Base-by-base conservation (phyloP, 2,329 filamentous ascomycete genomes). In the Periconia sp. region DNA sequence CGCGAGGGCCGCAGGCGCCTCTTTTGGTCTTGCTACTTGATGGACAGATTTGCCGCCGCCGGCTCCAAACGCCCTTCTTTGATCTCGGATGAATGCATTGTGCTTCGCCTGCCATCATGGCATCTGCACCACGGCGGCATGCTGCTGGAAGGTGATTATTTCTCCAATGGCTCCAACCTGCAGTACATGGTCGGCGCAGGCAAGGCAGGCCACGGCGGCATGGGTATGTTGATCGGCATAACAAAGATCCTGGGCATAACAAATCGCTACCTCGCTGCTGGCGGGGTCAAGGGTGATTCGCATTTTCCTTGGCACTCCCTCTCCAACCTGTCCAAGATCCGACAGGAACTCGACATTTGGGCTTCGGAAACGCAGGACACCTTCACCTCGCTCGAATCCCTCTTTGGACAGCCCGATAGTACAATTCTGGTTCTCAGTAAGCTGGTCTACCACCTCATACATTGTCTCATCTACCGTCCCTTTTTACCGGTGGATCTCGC, bases 291-390 rank as follows among this genome's bases (percentile, higher is more conserved):
- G 74, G 90, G 90, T 30, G 91, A 95, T 68, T 92, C 90, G 0
- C 91, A 95, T 71, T 95, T 95, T 60, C 91, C 91, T 10, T 96
- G 91, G 91, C 91, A 95, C 69, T 86, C 90, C 1, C 81, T 92
- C 18, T 95, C 91, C 6, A 92, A 89, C 56, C 79, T 95, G 1
- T 94, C 91, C 49, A 92, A 91, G 68, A 94, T 96, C 59, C 84
- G 90, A 30, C 89, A 92, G 59, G 90, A 94, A 64, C 79, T 96
- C 20, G 90, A 95, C 66, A 83, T 90, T 31, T 96, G 91, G 91
- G 89, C 90, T 1, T 86, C 89, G 0, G 90, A 89, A 11, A 92
- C 90, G 1, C 87, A 90, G 57, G 88, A 91, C 56, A 83, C 89
- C 9, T 94, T 94, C 64, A 86, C 87, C 0, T 90, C 87, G 15